Evolutionary conservation across 2,329 filamentous ascomycete genomes (phyloP), one percentile per base, ranked within the genome.

Genomic region (Pyrenochaeta sp.): DNA sequence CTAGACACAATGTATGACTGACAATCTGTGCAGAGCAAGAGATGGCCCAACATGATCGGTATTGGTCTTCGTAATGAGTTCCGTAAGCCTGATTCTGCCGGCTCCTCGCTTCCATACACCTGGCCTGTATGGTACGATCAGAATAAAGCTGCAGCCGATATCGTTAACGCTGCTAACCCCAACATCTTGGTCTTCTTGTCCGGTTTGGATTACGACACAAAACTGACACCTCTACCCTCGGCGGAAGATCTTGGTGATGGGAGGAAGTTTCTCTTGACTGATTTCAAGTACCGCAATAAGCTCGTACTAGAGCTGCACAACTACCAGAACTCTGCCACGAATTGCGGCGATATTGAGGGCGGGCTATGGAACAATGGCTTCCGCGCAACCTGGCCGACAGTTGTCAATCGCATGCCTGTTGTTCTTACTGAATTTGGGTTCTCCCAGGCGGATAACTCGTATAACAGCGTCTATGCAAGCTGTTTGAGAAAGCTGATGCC

Each of bases 281-380:
- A 83, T 61, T 87, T 85, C 60, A 57, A 73, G 1, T 84, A 81
- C 66, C 72, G 72, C 1, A 71, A 85, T 63, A 87, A 87, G 73
- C 75, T 87, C 0, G 84, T 85, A 7, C 77, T 87, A 2, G 85
- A 87, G 68, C 75, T 87, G 9, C 85, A 87, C 77, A 86, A 85
- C 73, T 87, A 87, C 69, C 76, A 84, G 54, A 84, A 79, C 59
- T 64, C 69, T n/a, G 79, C 80, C 2, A 77, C 69, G 0, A 79
- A 75, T 62, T 87, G 85, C 68, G 66, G 68, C 7, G 73, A 72
- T 7, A 76, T 86, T 11, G 71, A 77, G 56, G 68, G 73, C 44
- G 79, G 79, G 15, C 72, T 87, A 5, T 79, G 80, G 68, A 76
- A 75, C 46, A 78, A 80, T 52, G 85, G 84, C 0, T 87, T 85